phyloP scores from a whole-genome alignment of 495 filamentous ascomycete genomes.

The Podospora anserina region DNA sequence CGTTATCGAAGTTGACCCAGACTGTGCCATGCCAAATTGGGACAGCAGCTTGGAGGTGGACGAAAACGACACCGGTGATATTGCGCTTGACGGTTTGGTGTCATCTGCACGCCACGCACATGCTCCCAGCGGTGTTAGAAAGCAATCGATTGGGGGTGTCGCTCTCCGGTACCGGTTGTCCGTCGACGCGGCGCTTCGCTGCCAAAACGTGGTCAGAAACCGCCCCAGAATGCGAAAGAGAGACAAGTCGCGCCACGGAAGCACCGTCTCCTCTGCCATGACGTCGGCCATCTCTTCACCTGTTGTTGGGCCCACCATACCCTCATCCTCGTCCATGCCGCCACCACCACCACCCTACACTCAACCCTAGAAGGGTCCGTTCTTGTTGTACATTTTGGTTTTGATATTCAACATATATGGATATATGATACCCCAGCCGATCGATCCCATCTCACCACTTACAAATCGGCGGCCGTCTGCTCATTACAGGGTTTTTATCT shows the following conservation, averaged over 20 bases:
- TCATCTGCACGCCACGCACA: slow-evolving; percentile 27
- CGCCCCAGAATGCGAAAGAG: slow-evolving; percentile 45
- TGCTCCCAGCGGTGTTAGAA: slow-evolving; percentile 35
- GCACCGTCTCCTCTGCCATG: slow-evolving; percentile 19
- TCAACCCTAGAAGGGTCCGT: not conserved
- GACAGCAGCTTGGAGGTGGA: slow-evolving; percentile 3
- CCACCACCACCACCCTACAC: not conserved
- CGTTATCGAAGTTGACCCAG: slow-evolving; percentile 20
- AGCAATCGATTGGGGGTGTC: slow-evolving; percentile 29
- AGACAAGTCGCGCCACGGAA: slow-evolving; percentile 23
- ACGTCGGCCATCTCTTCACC: slow-evolving; percentile 24
- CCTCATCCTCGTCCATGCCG: slow-evolving; percentile 17
- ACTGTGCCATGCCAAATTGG: slow-evolving; percentile 12
- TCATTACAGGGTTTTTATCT: not conserved
- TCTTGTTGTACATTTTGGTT: not conserved
- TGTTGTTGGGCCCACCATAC: not conserved
- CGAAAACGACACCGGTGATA: slow-evolving; percentile 19
- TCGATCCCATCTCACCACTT: not conserved
- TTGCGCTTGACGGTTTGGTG: slow-evolving; percentile 21
- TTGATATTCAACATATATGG: not conserved
- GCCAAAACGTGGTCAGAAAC: slow-evolving; percentile 42
- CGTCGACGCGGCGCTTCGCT: slow-evolving; percentile 40
- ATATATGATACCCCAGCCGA: slow-evolving; percentile 1
- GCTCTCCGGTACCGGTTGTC: slow-evolving; percentile 40
- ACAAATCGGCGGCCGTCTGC: not conserved